Evolutionary conservation across 2,329 filamentous ascomycete genomes (phyloP), one percentile per base, ranked within the genome.

Genomic region (Trichoderma brevicompactum): DNA sequence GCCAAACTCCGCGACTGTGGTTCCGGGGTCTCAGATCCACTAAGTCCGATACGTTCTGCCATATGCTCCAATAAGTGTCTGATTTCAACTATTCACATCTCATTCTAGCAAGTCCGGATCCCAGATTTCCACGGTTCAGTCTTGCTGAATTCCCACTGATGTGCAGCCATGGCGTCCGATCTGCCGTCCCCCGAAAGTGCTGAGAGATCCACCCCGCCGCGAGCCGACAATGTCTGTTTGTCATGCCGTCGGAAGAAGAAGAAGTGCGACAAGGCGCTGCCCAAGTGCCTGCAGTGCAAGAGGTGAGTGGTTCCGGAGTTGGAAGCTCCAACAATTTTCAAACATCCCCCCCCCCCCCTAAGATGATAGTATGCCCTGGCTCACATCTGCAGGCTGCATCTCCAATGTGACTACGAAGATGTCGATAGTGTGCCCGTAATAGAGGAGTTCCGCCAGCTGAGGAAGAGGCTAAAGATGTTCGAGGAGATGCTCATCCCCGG

Each of bases 181-280:
- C 34, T n/a, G 2, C 28, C 17, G 15, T 23, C 53, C 7, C 43
- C 34, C 52, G 28, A 60, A 13, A 50, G 23, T 19, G 19, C 10
- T 36, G 46, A 44, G 13, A 36, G 53, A 28, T 28, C 60, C 53
- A 49, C 49, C 43, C 41, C 12, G 23, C 32, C 36, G 6, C 54
- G 63, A 19, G 63, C 63, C 9, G 56, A 52, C 44, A 65, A 65
- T 12, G 63, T 65, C 36, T 65, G 63, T 48, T n/a, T 65, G 23
- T 43, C 56, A 2, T 65, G 63, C 28, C 44, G 55, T n/a, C 58
- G 55, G 38, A 60, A 59, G 38, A 65, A 65, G 17, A 65, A 54
- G 55, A 65, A 61, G 15, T 65, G 63, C 7, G 63, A 61, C 55
- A 65, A 65, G 28, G 46, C 54, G 38, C 55, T 65, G 6, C 63